Percentiles rank a stretch among this genome's conserved stretches.
phyloP scores from a whole-genome alignment of 163 green algal species.

The Chlamydomonas reinhardtii region DNA sequence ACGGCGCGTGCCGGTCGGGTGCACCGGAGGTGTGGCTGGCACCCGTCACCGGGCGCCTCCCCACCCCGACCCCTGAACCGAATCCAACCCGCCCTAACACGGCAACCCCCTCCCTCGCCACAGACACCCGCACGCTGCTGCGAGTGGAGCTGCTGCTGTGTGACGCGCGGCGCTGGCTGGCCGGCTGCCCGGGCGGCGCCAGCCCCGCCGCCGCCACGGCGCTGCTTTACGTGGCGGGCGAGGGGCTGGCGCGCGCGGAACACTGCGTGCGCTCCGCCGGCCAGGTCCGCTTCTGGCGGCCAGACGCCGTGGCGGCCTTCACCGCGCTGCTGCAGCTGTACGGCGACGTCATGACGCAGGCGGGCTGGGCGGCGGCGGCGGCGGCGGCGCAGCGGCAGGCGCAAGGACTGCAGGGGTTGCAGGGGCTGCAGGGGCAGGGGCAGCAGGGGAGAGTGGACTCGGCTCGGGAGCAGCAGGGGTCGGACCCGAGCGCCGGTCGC shows the following conservation, averaged over 20 bases:
- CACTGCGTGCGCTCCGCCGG: slow-evolving; percentile 33
- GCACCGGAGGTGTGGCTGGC: too few species aligned
- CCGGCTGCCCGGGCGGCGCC: neutral
- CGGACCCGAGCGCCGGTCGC: too few species aligned
- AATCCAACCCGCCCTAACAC: neutral
- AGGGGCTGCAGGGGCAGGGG: too few species aligned
- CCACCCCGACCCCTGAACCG: too few species aligned
- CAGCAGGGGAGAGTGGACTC: too few species aligned
- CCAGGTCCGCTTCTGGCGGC: slow-evolving; percentile 48
- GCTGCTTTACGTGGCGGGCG: slow-evolving; percentile 38
- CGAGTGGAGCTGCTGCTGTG: slow-evolving; percentile 14
- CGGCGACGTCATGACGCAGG: slow-evolving; percentile 15
- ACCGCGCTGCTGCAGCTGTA: slow-evolving; percentile 49
- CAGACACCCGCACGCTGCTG: neutral
- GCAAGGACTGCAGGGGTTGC: neutral
- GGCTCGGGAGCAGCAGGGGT: neutral
- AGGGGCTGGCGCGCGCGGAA: slow-evolving; percentile 42
- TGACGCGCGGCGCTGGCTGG: slow-evolving; percentile 48
- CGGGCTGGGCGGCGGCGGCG: neutral
- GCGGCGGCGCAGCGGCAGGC: neutral
- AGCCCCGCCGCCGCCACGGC: slow-evolving; percentile 17
- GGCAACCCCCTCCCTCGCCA: neutral
- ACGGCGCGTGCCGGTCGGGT: too few species aligned
- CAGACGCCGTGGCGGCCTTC: slow-evolving; percentile 23
- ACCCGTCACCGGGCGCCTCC: too few species aligned